Conservation (phyloP, 169 alveolate genomes). For the Plasmodium fragile region DNA sequence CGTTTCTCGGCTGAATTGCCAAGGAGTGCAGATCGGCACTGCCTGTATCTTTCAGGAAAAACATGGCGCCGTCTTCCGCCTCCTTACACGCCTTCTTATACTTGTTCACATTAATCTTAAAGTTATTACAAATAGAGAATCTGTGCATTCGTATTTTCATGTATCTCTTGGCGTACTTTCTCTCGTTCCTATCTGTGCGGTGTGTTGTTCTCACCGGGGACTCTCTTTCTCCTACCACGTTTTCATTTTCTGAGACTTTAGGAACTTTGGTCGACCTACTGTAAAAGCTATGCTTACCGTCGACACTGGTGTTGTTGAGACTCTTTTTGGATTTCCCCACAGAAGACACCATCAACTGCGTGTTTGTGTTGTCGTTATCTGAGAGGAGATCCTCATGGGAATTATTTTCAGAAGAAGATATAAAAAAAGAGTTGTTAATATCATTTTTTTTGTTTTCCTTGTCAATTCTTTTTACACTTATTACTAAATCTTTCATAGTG, state of each 20-base stretch:
- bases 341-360: conserved; percentile 59
- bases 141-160: conserved; percentile 75
- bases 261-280: conserved; percentile 53
- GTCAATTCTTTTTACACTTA: conserved; percentile 56
- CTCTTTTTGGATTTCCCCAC: conserved; percentile 58
- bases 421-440: conserved; percentile 67
- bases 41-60: conserved; percentile 30
- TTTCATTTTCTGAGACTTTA: conserved; percentile 19
- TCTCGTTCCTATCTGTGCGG: not conserved
- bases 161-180: conserved; percentile 1
- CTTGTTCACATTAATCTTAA: conserved; percentile 43
- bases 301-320: conserved; percentile 26
- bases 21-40: conserved; percentile 4
- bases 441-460: conserved; percentile 67
- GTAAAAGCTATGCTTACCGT: conserved; percentile 46
- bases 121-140: conserved; percentile 52
- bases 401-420: conserved; percentile 57
- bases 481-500: conserved; percentile 43
- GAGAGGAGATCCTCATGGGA: conserved; percentile 29
- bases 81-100: conserved; percentile 70
- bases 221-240: not conserved
- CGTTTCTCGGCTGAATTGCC: not conserved
- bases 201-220: not conserved
- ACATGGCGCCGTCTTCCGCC: not conserved
- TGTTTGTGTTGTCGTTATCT: conserved; percentile 23